Evolutionary conservation across 805 yeast genomes (phyloP).

Genomic region (Kregervanrija delftensis): DNA sequence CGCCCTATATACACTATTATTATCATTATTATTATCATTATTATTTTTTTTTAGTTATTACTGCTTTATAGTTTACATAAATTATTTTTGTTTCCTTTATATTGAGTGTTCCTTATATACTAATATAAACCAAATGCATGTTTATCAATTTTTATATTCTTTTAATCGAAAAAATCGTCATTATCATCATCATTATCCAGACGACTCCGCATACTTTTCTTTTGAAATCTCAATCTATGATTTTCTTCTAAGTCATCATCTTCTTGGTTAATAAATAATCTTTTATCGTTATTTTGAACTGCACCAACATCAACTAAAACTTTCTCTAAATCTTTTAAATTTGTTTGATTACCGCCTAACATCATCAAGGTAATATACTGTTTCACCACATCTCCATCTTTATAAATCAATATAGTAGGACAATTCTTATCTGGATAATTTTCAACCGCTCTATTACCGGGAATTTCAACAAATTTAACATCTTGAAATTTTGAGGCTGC

Average conservation of each 20-base stretch:
- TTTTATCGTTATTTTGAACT: constrained; percentile 56
- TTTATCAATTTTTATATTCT: too few species aligned
- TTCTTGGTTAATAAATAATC: constrained; percentile 53
- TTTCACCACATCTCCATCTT: constrained; percentile 67
- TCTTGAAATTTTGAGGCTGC: constrained; percentile 69
- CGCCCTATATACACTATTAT: too few species aligned
- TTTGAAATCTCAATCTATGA: constrained; percentile 47
- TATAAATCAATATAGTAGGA: constrained; percentile 84
- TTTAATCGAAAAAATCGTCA: constrained; percentile 43
- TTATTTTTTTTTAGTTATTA: too few species aligned
- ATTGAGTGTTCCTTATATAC: neutral
- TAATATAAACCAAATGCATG: too few species aligned
- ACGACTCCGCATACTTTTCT: constrained; percentile 44
- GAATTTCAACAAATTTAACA: constrained; percentile 85
- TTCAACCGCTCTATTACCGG: constrained; percentile 87
- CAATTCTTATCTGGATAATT: constrained; percentile 85
- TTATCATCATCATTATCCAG: constrained; percentile 30
- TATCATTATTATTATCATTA: too few species aligned
- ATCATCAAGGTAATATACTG: constrained; percentile 76
- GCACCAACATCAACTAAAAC: constrained; percentile 64
- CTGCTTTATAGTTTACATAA: too few species aligned
- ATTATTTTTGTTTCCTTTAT: too few species aligned
- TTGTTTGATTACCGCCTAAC: constrained; percentile 79
- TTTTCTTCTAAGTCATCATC: constrained; percentile 52
- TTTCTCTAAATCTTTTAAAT: constrained; percentile 60